These are phyloP conservation scores for Chloris gayana DNA, from an alignment of 176 grass and related monocot genomes.

Conservation along the genomic window DNA sequence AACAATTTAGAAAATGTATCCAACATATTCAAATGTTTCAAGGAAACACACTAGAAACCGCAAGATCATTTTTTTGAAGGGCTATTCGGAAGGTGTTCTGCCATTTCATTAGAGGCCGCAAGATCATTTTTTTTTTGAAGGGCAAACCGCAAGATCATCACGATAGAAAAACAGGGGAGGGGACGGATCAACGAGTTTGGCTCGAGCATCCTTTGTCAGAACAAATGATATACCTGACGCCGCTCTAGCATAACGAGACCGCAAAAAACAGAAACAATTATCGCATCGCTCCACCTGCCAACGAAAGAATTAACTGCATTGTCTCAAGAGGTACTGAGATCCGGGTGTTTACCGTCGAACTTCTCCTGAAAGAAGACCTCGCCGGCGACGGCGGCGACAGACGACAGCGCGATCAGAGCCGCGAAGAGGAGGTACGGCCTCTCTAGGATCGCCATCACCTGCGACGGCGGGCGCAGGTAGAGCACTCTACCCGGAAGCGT, in stretches of 20 bases:
- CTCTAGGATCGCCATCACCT: slow-evolving; percentile 43
- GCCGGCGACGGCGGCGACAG: slow-evolving; percentile 41
- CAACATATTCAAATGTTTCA: too few species aligned
- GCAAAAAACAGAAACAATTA: background rate
- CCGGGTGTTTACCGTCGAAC: slow-evolving; percentile 31
- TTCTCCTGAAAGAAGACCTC: slow-evolving; percentile 84
- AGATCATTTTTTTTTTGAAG: too few species aligned
- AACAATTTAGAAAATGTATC: background rate
- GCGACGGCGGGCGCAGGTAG: background rate
- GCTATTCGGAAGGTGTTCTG: too few species aligned
- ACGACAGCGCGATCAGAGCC: slow-evolving; percentile 44
- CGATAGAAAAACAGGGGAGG: too few species aligned
- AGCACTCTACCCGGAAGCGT: background rate
- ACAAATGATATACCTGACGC: too few species aligned
- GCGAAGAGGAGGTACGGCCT: slow-evolving; percentile 18
- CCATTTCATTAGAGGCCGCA: too few species aligned
- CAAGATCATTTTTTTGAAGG: too few species aligned
- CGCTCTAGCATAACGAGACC: too few species aligned
- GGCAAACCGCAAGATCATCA: too few species aligned
- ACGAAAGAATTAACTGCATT: background rate
- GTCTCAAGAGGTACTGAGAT: background rate
- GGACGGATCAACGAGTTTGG: too few species aligned
- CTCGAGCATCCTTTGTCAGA: too few species aligned
- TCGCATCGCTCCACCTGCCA: background rate
- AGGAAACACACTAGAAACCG: too few species aligned